Evolutionary conservation across 2,329 filamentous ascomycete species (phyloP), one percentile per base, ranked within the genome.

Genomic region (Colletotrichum kahawae): DNA sequence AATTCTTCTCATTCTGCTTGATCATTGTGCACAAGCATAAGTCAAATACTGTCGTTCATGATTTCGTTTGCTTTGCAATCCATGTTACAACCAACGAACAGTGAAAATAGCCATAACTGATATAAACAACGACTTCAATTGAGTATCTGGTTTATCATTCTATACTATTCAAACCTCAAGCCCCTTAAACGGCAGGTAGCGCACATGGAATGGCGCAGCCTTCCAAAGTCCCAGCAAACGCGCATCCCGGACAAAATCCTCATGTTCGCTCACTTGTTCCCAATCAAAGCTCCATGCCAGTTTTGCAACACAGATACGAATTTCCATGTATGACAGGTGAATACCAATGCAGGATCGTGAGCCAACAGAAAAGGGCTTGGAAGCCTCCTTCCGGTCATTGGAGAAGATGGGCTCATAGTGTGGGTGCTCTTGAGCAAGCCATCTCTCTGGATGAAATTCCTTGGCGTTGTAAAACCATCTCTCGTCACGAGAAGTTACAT

Each of bases 401-500:
- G 21, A 38, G 36, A 67, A 71, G 10, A 57, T 21, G 8, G n/a
- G 9, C 12, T 71, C 51, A 24, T 71, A 57, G 10, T 59, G 7
- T 24, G 63, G 29, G 27, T 71, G 70, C 59, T 62, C 63, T 1
- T 16, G 16, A 7, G 62, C 29, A 5, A 67, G 54, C 70, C 70
- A 71, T 54, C 70, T 67, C 16, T 71, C 70, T 13, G 70, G 70
- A 54, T 62, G 70, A 7, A 71, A 71, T 13, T 71, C 70, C n/a
- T 71, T 71, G 4, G 70, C 51, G 9, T 67, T 48, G 4, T n/a
- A 27, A 24, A 71, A 71, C 70, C 63, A 71, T 29, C 70, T 33
- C 43, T 71, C 63, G 21, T 71, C 70, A 8, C 70, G 62, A 21
- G 70, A 59, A 16, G 70, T 67, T 6, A 71, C 63, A 60, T 71